These are phyloP conservation scores for Spergularia bocconei DNA, from an alignment of 148 eudicot genomes.

Conservation along the genomic window DNA sequence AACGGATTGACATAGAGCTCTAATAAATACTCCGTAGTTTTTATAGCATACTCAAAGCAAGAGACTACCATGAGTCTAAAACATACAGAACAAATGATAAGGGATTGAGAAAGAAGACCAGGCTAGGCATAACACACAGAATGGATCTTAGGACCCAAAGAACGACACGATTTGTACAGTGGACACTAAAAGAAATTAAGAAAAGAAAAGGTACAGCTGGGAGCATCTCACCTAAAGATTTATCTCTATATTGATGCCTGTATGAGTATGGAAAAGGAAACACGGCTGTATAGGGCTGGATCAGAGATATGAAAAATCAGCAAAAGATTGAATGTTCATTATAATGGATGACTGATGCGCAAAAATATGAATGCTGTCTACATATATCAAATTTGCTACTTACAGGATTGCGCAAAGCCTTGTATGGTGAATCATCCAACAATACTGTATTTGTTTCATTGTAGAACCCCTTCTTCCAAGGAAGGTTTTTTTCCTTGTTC, in stretches of 20 bases:
- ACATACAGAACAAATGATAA: not conserved
- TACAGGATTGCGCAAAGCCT: constrained; percentile 86
- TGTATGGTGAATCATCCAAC: constrained; percentile 91
- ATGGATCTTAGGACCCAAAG: not conserved
- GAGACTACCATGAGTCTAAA: not conserved
- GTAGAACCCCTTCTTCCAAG: constrained; percentile 68
- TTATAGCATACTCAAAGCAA: not conserved
- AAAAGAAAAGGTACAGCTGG: not conserved
- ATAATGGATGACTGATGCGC: not conserved
- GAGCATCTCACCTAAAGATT: constrained; percentile 58
- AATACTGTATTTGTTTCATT: constrained; percentile 74
- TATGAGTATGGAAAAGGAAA: constrained; percentile 58
- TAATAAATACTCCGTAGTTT: not conserved
- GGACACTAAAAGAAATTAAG: not conserved
- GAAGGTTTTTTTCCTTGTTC: constrained; percentile 45
- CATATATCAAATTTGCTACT: constrained; percentile 20
- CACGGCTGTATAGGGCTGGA: constrained; percentile 66
- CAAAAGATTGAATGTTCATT: not conserved
- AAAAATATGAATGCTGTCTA: not conserved
- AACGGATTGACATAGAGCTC: not conserved
- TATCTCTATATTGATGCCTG: constrained; percentile 38
- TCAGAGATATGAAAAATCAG: constrained; percentile 1
- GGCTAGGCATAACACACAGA: too few relatives aligned
- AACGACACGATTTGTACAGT: not conserved
- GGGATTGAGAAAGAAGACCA: too few relatives aligned